These are phyloP conservation scores for Brassica cretica DNA, from an alignment of 345 rosid genomes.

Conservation along the genomic window DNA sequence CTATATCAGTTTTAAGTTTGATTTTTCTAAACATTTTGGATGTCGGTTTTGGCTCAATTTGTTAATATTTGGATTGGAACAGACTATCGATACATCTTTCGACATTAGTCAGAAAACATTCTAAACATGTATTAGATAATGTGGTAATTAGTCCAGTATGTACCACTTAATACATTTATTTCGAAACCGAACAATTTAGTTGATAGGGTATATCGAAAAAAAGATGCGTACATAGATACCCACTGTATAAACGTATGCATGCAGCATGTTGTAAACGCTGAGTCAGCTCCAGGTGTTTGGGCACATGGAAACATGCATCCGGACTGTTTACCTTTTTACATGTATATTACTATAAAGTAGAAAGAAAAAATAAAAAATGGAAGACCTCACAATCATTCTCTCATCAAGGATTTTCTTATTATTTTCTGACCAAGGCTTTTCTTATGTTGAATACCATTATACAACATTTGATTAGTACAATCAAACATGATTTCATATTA, in stretches of 20 bases:
- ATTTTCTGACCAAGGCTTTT: not conserved
- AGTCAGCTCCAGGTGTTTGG: constrained; percentile 39
- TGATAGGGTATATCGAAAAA: no score
- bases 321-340: constrained; percentile 4
- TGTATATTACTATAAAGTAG: not conserved
- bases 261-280: constrained; percentile 30
- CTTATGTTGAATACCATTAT: not conserved
- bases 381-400: not conserved
- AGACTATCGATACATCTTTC: no score
- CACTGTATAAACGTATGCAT: constrained; percentile 6
- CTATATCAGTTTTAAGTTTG: no score
- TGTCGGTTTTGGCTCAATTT: no score
- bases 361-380: not conserved
- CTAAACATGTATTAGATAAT: no score
- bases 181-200: no score
- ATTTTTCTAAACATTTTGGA: no score
- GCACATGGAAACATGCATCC: constrained; percentile 35
- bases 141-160: no score
- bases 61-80: no score
- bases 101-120: no score
- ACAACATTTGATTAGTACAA: not conserved
- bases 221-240: not conserved
- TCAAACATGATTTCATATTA: not conserved
- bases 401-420: not conserved
- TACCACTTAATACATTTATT: no score